phyloP scores from a whole-genome alignment of 2,329 filamentous ascomycete species.

The Talaromyces piceae region DNA sequence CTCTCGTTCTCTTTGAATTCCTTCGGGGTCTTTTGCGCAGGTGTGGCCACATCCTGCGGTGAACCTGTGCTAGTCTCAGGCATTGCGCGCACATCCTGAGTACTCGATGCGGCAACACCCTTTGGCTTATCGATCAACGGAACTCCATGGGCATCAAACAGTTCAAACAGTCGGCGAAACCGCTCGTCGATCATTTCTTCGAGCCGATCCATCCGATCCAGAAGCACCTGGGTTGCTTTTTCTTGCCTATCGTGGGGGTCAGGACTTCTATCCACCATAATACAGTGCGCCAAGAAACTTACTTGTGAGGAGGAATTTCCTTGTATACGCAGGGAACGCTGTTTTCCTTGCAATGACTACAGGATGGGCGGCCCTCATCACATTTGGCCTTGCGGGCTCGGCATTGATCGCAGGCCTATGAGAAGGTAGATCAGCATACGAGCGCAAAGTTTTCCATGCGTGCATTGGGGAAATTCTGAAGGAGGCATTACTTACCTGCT shows the following conservation, averaged over 20 bases:
- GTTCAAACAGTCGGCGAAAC: not conserved
- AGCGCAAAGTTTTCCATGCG: not conserved
- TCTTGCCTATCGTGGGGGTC: slow-evolving; percentile 31
- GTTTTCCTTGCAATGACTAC: slow-evolving; percentile 81
- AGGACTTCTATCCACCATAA: not conserved
- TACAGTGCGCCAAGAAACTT: slow-evolving; percentile 28
- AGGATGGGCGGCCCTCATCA: slow-evolving; percentile 76
- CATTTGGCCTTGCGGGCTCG: slow-evolving; percentile 84
- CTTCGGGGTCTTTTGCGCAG: not conserved
- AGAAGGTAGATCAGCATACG: slow-evolving; percentile 6
- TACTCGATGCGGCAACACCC: not conserved
- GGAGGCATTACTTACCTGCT: slow-evolving; percentile 26
- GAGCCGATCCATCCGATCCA: slow-evolving; percentile 19
- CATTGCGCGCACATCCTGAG: not conserved
- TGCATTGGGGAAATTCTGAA: not conserved
- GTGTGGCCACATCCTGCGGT: not conserved
- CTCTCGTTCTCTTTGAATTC: not conserved
- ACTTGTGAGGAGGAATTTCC: slow-evolving; percentile 88
- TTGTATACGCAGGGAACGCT: slow-evolving; percentile 77
- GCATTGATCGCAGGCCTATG: slow-evolving; percentile 76
- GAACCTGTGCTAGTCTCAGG: not conserved
- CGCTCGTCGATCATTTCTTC: slow-evolving; percentile 10
- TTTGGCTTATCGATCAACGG: not conserved
- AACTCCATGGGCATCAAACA: not conserved
- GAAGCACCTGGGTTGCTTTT: slow-evolving; percentile 31